Evolutionary conservation across 2,329 filamentous ascomycete species (phyloP), one percentile per base, ranked within the genome.

Genomic region (Cercospora zeae-maydis): DNA sequence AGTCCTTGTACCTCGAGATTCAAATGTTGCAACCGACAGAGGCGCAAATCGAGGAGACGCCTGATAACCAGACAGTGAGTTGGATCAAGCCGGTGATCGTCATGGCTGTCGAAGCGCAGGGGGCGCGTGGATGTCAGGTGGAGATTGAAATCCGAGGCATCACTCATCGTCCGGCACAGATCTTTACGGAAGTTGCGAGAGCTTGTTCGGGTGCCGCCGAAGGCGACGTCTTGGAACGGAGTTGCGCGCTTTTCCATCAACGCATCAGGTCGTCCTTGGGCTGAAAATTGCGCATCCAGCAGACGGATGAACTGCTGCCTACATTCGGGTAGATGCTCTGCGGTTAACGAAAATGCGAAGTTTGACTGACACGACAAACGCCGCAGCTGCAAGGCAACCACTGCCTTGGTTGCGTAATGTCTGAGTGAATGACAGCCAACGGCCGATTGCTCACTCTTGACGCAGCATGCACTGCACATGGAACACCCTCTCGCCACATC

Each of bases 81-180:
- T 75, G 73, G 73, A 69, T 74, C 33, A 62, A 62, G 54, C 73
- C 73, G 4, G 74, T 75, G 61, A 61, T 74, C 33, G 27, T 62
- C n/a, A 73, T 74, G 72, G 70, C 70, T 4, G 39, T 68, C 27
- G 65, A 70, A 31, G 70, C 67, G 10, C 61, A 70, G 33, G 59
- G 65, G 14, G 63, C 63, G 45, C 70, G 73, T 19, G 67, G 69
- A 4, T 75, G 73, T 59, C 66, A 63, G 36, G 69, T 73, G 5
- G 67, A 72, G 56, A 52, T 75, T 31, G 69, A 70, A 19, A 74
- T 69, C 10, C 66, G 68, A 5, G 66, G 69, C 33, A 62, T 67
- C 13, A 63, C 63, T 45, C 71, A 73, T 53, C 66, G 70, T 37
- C 66, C 71, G 3, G 62, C 65, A 8, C 61, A 60, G 19, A 66